Conservation (phyloP, 768 basidiomycete genomes). For the Rhodosporidiobolus odoratus region DNA sequence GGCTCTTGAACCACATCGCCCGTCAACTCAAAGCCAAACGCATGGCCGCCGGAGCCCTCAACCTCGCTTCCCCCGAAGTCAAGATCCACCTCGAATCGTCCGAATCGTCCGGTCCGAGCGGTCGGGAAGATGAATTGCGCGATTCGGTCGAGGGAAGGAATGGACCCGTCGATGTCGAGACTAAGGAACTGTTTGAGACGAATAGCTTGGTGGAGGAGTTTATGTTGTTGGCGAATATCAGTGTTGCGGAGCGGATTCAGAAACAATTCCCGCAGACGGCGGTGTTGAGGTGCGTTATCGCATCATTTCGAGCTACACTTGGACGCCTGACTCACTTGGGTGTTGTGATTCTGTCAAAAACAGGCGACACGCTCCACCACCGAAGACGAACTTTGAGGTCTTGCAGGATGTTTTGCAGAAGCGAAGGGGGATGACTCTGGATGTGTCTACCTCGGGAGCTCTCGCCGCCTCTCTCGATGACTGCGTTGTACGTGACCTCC, state of each 20-base stretch:
- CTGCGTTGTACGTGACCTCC: slow-evolving; percentile 63
- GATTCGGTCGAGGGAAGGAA: not conserved
- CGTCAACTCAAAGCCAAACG: slow-evolving; percentile 74
- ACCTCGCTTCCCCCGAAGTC: slow-evolving; percentile 95
- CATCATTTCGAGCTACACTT: no score
- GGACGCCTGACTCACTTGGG: no score
- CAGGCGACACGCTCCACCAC: slow-evolving; percentile 86
- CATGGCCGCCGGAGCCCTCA: slow-evolving; percentile 94
- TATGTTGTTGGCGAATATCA: slow-evolving; percentile 96
- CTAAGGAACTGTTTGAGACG: slow-evolving; percentile 85
- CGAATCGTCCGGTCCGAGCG: slow-evolving; percentile 60
- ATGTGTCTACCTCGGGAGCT: slow-evolving; percentile 85
- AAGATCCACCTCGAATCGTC: slow-evolving; percentile 91
- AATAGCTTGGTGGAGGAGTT: slow-evolving; percentile 98
- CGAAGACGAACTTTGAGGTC: slow-evolving; percentile 88
- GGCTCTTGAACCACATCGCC: slow-evolving; percentile 80
- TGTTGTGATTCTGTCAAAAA: no score
- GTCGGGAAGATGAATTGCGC: not conserved
- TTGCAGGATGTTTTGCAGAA: slow-evolving; percentile 85
- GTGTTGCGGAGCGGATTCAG: slow-evolving; percentile 83
- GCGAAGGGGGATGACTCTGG: slow-evolving; percentile 71
- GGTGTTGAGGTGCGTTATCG: slow-evolving; percentile 69
- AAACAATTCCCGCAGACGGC: slow-evolving; percentile 94
- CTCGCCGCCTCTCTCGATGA: slow-evolving; percentile 80
- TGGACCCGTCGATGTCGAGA: slow-evolving; percentile 94